Conservation (phyloP, 352 stramenopile species). For the Phytophthora uliginosa region DNA sequence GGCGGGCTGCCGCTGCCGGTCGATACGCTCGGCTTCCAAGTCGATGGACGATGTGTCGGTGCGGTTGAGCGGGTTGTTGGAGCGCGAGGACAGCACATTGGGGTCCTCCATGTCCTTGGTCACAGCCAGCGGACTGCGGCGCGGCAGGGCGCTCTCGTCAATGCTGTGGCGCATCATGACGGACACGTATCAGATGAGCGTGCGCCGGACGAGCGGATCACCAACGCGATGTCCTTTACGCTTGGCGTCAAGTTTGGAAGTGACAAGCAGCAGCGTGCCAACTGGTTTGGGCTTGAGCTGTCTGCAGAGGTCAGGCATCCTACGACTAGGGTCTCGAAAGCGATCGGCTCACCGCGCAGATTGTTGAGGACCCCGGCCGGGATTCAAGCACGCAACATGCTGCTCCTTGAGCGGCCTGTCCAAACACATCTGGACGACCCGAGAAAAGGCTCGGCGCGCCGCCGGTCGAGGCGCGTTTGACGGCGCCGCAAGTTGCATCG, state of each 20-base stretch:
- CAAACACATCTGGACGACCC: constrained; percentile 33
- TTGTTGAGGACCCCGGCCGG: constrained; percentile 28
- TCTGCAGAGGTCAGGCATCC: constrained; percentile 16
- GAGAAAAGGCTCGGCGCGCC: constrained; percentile 29
- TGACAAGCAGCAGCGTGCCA: constrained; percentile 10
- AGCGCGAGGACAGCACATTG: constrained; percentile 22
- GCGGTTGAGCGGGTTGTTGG: constrained; percentile 25
- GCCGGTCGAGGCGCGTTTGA: constrained; percentile 33
- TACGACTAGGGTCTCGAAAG: constrained; percentile 9
- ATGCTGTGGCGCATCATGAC: constrained; percentile 38
- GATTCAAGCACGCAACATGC: constrained; percentile 34
- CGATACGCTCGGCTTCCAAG: constrained; percentile 30
- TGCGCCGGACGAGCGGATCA: constrained; percentile 2
- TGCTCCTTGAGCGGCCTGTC: constrained; percentile 25
- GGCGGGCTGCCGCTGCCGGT: constrained; percentile 8
- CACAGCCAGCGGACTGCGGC: constrained; percentile 26
- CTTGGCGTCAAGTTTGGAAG: constrained; percentile 37
- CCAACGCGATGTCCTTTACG: constrained; percentile 18
- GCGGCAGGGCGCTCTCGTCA: constrained; percentile 30
- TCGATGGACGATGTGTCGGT: constrained; percentile 34
- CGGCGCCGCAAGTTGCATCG: constrained; percentile 8
- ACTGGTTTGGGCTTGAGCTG: constrained; percentile 2
- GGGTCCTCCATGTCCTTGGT: constrained; percentile 17
- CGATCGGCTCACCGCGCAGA: constrained; percentile 6
- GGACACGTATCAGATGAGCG: constrained; percentile 24